A percentile compares a stretch with the other conserved stretches of the same genome.
Evolutionary conservation across 305 asterid genomes (phyloP).

Genomic region (Fraxinus nigra): DNA sequence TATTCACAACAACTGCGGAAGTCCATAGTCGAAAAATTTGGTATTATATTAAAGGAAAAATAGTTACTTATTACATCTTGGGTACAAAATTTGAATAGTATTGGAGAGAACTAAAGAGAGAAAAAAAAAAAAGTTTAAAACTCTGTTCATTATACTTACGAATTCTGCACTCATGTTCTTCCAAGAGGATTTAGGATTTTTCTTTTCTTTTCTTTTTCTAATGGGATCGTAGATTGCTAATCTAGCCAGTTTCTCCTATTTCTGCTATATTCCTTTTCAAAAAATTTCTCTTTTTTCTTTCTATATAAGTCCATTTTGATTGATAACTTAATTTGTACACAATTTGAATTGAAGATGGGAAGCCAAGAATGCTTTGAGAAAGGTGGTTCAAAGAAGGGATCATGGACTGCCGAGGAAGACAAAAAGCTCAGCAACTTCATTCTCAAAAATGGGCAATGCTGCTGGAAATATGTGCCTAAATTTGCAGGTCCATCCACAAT

Average conservation of each 20-base stretch:
- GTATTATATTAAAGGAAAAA: no score
- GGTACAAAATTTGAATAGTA: neutral
- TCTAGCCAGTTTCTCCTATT: no score
- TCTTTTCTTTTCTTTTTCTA: no score
- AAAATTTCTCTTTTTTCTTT: neutral
- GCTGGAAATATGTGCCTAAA: neutral
- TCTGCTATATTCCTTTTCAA: neutral
- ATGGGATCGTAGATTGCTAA: no score
- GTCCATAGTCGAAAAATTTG: neutral
- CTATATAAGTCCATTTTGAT: neutral
- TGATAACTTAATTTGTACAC: neutral
- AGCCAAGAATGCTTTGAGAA: neutral
- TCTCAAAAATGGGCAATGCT: neutral
- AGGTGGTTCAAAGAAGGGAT: neutral
- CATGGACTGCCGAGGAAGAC: neutral
- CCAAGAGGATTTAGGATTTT: no score
- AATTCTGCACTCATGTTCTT: neutral
- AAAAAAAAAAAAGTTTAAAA: no score
- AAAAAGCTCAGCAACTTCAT: neutral
- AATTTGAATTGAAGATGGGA: neutral
- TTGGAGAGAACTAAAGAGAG: neutral
- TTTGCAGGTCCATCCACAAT: neutral
- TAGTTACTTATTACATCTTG: neutral
- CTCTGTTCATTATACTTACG: neutral
- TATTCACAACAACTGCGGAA: neutral